These are phyloP conservation scores for Pseudocercospora musae DNA, from an alignment of 2,329 filamentous ascomycete species.

Conservation along the genomic window DNA sequence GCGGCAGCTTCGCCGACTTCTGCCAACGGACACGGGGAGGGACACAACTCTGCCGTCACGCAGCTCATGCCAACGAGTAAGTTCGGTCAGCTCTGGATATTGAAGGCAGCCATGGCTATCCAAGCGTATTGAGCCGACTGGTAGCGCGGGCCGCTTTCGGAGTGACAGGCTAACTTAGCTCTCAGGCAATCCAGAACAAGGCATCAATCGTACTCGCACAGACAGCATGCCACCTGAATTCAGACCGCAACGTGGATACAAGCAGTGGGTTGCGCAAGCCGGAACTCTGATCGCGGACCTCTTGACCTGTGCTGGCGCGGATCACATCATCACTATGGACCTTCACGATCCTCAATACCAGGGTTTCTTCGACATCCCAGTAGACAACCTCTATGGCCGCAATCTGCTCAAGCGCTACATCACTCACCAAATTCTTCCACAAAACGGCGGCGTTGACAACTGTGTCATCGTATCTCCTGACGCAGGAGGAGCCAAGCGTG, in stretches of 20 bases:
- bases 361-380: slow-evolving; percentile 97
- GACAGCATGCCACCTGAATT: slow-evolving; percentile 54
- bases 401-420: slow-evolving; percentile 67
- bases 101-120: not conserved
- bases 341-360: slow-evolving; percentile 95
- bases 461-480: slow-evolving; percentile 89
- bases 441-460: slow-evolving; percentile 55
- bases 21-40: slow-evolving; percentile 5
- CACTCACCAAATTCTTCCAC: slow-evolving; percentile 78
- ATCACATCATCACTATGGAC: slow-evolving; percentile 98
- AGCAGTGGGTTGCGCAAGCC: slow-evolving; percentile 97
- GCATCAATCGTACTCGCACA: not conserved
- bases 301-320: slow-evolving; percentile 89
- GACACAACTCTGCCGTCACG: not conserved
- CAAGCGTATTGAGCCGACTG: too few species aligned
- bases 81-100: not conserved
- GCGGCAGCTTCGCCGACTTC: slow-evolving; percentile 7
- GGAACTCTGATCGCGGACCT: slow-evolving; percentile 93
- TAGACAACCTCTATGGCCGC: slow-evolving; percentile 92
- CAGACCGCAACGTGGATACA: slow-evolving; percentile 86
- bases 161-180: not conserved
- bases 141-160: not conserved
- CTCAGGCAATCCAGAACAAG: not conserved
- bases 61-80: not conserved
- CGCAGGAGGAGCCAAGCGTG: slow-evolving; percentile 92